Conservation (phyloP, 768 basidiomycete species). For the Rhodocollybia butyracea region DNA sequence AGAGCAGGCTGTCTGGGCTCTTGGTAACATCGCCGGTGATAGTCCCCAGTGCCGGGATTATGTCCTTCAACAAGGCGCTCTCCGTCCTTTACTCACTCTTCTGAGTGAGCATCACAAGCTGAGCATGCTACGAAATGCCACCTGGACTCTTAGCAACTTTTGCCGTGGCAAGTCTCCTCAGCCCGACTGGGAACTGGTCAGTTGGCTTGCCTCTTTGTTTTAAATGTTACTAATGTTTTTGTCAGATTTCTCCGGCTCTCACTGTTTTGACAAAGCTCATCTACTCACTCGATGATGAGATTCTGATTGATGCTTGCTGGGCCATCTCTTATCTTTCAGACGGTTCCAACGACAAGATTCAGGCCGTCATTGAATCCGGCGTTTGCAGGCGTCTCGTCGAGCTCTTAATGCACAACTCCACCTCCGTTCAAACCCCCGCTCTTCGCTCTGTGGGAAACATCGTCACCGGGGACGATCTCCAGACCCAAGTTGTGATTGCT, state of each 20-base stretch:
- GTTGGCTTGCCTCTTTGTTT: conserved; percentile 23
- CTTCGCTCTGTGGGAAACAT: conserved; percentile 99
- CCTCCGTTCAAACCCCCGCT: conserved; percentile 97
- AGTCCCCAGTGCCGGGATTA: conserved; percentile 97
- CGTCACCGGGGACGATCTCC: conserved; percentile 97
- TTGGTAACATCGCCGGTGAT: conserved; percentile 99
- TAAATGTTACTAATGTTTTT: conserved; percentile 16
- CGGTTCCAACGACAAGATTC: conserved; percentile 99
- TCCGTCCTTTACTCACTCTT: conserved; percentile 86
- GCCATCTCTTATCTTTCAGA: conserved; percentile 99
- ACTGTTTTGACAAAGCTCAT: conserved; percentile 97
- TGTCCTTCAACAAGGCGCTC: conserved; percentile 89
- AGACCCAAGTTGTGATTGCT: conserved; percentile 98
- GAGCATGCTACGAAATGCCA: conserved; percentile 97
- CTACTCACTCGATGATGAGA: conserved; percentile 98
- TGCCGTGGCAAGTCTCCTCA: conserved; percentile 98
- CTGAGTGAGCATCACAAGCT: conserved; percentile 97
- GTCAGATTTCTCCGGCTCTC: conserved; percentile 92
- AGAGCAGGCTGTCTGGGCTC: conserved; percentile 99
- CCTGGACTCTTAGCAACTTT: conserved; percentile 99
- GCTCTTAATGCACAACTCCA: conserved; percentile 89
- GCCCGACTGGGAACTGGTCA: conserved; percentile 94
- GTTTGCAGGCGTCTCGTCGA: conserved; percentile 98
- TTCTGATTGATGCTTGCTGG: conserved; percentile 99
- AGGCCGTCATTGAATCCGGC: conserved; percentile 98